These are phyloP conservation scores for Liriodendron chinense DNA, from an alignment of 164 flowering plant species.

Conservation along the genomic window DNA sequence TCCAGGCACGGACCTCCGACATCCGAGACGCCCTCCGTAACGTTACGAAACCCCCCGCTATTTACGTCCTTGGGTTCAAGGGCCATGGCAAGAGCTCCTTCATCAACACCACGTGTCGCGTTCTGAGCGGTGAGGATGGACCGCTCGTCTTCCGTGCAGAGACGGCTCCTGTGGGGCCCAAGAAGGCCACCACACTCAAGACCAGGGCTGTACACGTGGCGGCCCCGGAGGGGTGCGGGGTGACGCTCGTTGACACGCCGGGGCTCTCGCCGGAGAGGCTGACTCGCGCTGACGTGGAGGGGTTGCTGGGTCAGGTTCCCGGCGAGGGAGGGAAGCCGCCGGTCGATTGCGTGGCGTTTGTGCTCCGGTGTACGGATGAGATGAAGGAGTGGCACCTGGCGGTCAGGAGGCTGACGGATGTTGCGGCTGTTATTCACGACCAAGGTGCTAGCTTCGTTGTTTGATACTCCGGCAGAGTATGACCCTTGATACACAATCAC, in stretches of 20 bases:
- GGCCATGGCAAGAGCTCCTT: slow-evolving; percentile 16
- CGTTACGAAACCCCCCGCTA: neutral
- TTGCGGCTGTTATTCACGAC: slow-evolving; percentile 1
- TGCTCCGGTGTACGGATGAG: slow-evolving; percentile 6
- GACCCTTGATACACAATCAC: too few species aligned
- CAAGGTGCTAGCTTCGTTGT: neutral
- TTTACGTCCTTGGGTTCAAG: slow-evolving; percentile 4
- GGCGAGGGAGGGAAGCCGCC: neutral
- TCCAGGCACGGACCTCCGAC: neutral
- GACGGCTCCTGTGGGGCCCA: slow-evolving; percentile 4
- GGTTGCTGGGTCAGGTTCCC: neutral
- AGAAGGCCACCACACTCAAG: neutral
- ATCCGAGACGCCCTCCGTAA: slow-evolving; percentile 2
- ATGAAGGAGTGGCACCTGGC: neutral
- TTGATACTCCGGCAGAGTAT: too few species aligned
- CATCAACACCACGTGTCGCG: slow-evolving; percentile 13
- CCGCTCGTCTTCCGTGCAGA: slow-evolving; percentile 9
- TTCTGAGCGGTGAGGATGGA: slow-evolving; percentile 8
- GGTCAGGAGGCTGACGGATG: slow-evolving; percentile 2
- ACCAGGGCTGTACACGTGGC: neutral
- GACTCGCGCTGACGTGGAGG: neutral
- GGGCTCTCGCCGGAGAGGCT: slow-evolving; percentile 2
- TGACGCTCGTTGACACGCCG: slow-evolving; percentile 11
- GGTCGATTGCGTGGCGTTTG: slow-evolving; percentile 12
- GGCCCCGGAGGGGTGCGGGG: neutral